Percentiles rank a stretch among this genome's conserved stretches.
phyloP scores from a whole-genome alignment of 2,329 filamentous ascomycete genomes.

The Bipolaris cookei region DNA sequence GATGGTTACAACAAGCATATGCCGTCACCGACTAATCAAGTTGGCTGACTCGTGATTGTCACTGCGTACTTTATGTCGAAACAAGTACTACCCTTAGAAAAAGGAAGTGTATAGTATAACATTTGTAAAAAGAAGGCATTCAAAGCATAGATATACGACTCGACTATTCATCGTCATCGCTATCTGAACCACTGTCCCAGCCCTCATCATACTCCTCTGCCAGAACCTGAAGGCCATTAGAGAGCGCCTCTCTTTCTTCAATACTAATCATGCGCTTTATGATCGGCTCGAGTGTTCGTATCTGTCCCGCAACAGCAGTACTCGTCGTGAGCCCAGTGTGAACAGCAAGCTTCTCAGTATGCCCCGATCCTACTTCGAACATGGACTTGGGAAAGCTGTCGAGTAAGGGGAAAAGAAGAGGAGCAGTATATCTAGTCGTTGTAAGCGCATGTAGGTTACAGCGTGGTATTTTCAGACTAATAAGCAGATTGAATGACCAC shows the following conservation, averaged over 20 bases:
- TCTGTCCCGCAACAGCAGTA: conserved; percentile 70
- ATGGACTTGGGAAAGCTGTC: conserved; percentile 80
- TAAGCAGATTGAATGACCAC: background rate
- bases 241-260: conserved; percentile 83
- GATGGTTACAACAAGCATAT: background rate
- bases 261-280: conserved; percentile 68
- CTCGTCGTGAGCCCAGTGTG: conserved; percentile 71
- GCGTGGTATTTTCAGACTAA: background rate
- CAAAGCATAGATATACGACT: background rate
- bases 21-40: background rate
- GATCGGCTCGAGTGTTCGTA: conserved; percentile 70
- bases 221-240: conserved; percentile 80
- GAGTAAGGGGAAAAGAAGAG: conserved; percentile 74
- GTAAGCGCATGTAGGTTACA: conserved; percentile 18
- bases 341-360: conserved; percentile 53
- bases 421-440: conserved; percentile 55
- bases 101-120: background rate
- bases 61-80: background rate
- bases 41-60: background rate
- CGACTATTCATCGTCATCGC: conserved; percentile 67
- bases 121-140: background rate
- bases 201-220: conserved; percentile 89
- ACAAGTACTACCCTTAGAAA: background rate
- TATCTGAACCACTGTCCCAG: conserved; percentile 73
- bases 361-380: conserved; percentile 59